Conservation (phyloP, 768 basidiomycete species). For the Russula vinacea region DNA sequence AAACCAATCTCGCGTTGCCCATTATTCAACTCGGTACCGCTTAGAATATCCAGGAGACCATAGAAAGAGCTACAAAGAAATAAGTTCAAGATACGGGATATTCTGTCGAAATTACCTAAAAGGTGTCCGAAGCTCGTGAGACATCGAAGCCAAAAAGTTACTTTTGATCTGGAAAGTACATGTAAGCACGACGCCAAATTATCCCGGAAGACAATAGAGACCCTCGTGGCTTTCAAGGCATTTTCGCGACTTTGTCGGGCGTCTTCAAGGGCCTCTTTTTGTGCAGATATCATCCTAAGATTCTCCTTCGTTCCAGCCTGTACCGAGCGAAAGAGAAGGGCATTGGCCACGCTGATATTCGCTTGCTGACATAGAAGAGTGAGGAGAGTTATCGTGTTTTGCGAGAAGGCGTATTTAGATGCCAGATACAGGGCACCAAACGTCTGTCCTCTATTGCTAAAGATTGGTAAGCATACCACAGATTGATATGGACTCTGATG, state of each 20-base stretch:
- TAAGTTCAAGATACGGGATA: neutral
- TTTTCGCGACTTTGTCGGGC: constrained; percentile 69
- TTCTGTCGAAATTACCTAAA: constrained; percentile 50
- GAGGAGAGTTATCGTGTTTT: constrained; percentile 56
- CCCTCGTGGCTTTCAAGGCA: constrained; percentile 71
- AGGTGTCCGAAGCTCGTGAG: constrained; percentile 72
- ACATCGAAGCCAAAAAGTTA: constrained; percentile 74
- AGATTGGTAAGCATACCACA: constrained; percentile 66
- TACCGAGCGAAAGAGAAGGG: constrained; percentile 69
- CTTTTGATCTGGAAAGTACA: constrained; percentile 58
- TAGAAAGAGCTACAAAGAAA: constrained; percentile 55
- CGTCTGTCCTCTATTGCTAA: constrained; percentile 72
- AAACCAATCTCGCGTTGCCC: constrained; percentile 69
- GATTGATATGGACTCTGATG: constrained; percentile 57
- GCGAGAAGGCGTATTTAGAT: constrained; percentile 61
- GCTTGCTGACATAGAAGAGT: constrained; percentile 71
- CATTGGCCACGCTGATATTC: constrained; percentile 71
- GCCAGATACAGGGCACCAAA: constrained; percentile 69
- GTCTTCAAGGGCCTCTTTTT: constrained; percentile 64
- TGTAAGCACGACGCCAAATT: constrained; percentile 1
- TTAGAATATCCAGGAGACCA: constrained; percentile 69
- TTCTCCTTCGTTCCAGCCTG: constrained; percentile 73
- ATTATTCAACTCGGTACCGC: constrained; percentile 64
- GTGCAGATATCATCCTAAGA: constrained; percentile 71
- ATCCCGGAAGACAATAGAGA: constrained; percentile 29